Conservation (phyloP, 306 rosid species). For the Sindora glabra region DNA sequence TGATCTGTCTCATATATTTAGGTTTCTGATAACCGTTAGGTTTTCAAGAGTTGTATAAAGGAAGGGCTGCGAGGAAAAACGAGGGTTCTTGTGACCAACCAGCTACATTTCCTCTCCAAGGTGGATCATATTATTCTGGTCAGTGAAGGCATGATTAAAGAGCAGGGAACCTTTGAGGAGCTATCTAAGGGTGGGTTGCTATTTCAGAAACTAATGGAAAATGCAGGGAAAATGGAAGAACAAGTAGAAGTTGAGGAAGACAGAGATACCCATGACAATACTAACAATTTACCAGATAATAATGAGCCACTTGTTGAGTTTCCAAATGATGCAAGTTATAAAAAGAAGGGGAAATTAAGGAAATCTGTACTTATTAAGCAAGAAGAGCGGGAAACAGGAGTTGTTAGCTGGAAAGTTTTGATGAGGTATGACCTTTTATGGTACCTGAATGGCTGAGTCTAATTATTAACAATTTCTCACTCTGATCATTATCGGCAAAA, state of each 20-base stretch:
- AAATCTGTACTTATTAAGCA: conserved; percentile 66
- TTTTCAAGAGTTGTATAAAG: conserved; percentile 75
- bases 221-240: conserved; percentile 83
- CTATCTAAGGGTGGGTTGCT: conserved; percentile 51
- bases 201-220: conserved; percentile 88
- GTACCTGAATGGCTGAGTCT: not conserved
- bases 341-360: conserved; percentile 41
- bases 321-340: conserved; percentile 24
- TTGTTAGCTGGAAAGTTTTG: conserved; percentile 73
- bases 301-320: conserved; percentile 28
- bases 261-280: conserved; percentile 12
- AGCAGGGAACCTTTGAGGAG: conserved; percentile 83
- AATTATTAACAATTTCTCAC: not conserved
- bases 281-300: conserved; percentile 14
- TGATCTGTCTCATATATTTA: not conserved
- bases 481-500: not conserved
- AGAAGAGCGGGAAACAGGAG: conserved; percentile 86
- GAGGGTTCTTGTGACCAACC: conserved; percentile 86
- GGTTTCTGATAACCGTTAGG: conserved; percentile 32
- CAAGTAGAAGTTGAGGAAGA: conserved; percentile 26
- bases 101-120: conserved; percentile 86
- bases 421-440: conserved; percentile 38
- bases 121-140: conserved; percentile 70
- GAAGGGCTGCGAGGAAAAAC: conserved; percentile 76
- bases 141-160: conserved; percentile 58